Percentiles rank a stretch among this genome's conserved stretches.
Conservation (phyloP, 768 basidiomycete genomes). For the Kwoniella newhampshirensis region DNA sequence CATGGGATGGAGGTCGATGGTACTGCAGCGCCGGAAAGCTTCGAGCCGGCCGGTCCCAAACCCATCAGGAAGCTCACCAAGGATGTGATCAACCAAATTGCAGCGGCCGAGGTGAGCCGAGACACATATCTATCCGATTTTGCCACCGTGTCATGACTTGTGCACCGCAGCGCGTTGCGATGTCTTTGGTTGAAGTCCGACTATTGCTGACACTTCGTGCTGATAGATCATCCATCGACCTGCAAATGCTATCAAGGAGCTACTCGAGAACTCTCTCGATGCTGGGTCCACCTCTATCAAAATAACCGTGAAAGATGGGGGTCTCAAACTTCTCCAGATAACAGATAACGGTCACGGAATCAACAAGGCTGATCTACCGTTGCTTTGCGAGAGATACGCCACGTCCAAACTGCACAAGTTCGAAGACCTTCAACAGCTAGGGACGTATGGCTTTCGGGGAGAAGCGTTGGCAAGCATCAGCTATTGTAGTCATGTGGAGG, state of each 20-base stretch:
- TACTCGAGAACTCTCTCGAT: conserved; percentile 93
- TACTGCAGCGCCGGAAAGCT: conserved; percentile 6
- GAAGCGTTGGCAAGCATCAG: conserved; percentile 96
- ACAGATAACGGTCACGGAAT: conserved; percentile 97
- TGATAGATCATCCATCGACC: conserved; percentile 81
- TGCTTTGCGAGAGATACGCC: conserved; percentile 90
- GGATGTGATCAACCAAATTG: conserved; percentile 85
- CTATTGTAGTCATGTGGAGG: conserved; percentile 82
- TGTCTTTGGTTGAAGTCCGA: too few species aligned
- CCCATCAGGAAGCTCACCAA: conserved; percentile 73
- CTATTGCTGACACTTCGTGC: not conserved
- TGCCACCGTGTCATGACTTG: too few species aligned
- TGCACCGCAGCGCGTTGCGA: too few species aligned
- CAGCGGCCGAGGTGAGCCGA: conserved; percentile 62
- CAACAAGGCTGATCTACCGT: conserved; percentile 78
- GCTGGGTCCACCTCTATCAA: conserved; percentile 84
- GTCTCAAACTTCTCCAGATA: conserved; percentile 89
- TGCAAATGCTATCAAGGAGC: conserved; percentile 90
- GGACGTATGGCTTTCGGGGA: conserved; percentile 94
- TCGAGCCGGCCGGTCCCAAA: conserved; percentile 41
- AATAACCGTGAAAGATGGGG: conserved; percentile 89
- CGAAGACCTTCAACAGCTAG: conserved; percentile 76
- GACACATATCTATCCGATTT: not conserved
- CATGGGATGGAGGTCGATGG: conserved; percentile 23
- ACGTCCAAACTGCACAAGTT: conserved; percentile 88